Evolutionary conservation across 2,329 filamentous ascomycete species (phyloP).

Genomic region (Aspergillaceae sp.): DNA sequence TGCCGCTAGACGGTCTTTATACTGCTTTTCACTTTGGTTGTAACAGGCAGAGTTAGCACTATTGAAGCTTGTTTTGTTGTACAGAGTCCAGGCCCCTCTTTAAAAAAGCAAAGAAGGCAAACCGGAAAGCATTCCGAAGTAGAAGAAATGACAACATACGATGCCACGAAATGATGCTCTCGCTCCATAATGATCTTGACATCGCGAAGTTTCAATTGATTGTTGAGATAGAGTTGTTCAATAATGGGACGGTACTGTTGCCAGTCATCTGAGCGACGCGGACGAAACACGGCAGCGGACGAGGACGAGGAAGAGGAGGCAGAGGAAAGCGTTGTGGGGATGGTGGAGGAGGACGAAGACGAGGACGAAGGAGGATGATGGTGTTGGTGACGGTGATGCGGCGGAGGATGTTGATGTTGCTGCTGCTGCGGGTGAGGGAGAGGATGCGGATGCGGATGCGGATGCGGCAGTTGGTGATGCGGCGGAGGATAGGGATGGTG

Average conservation of each 20-base stretch:
- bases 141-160: conserved; percentile 17
- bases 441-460: too few species aligned
- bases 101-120: not conserved
- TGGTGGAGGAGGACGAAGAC: conserved; percentile 12
- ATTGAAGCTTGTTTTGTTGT: conserved; percentile 1
- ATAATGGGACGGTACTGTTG: conserved; percentile 27
- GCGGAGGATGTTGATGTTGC: conserved; percentile 5
- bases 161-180: conserved; percentile 28
- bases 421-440: not conserved
- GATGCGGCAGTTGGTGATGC: not conserved
- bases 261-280: conserved; percentile 31
- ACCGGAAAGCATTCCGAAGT: too few species aligned
- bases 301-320: conserved; percentile 11
- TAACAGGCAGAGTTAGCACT: not conserved
- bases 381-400: conserved; percentile 3
- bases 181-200: conserved; percentile 30
- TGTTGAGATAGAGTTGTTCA: conserved; percentile 27
- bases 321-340: conserved; percentile 7
- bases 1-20: conserved; percentile 30
- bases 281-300: conserved; percentile 20
- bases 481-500: not conserved
- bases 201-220: conserved; percentile 29
- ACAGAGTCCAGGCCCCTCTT: conserved; percentile 1
- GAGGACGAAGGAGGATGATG: conserved; percentile 11
- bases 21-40: conserved; percentile 29